A percentile compares a stretch with the other conserved stretches of the same genome.
These are phyloP conservation scores for Daldinia vernicosa DNA, from an alignment of 495 filamentous ascomycete genomes.

Conservation along the genomic window DNA sequence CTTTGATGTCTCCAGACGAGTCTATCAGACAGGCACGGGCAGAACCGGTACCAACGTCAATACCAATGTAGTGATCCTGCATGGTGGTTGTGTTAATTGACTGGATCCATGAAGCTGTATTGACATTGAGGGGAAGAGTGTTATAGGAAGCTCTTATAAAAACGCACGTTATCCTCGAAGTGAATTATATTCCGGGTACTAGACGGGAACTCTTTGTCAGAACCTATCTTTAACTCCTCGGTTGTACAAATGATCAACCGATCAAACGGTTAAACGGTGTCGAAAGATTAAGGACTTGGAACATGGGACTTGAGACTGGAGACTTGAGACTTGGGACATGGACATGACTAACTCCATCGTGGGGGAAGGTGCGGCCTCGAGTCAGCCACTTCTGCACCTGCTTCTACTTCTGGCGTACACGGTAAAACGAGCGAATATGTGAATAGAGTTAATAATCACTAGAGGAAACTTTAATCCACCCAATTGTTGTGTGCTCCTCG, in stretches of 20 bases:
- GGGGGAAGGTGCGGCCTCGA: conserved; percentile 28
- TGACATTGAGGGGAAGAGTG: not conserved
- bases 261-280: not conserved
- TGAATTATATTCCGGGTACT: conserved; percentile 42
- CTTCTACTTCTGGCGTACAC: not conserved
- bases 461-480: conserved; percentile 24
- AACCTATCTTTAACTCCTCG: conserved; percentile 15
- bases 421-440: conserved; percentile 36
- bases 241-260: conserved; percentile 24
- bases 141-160: conserved; percentile 3
- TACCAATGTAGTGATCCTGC: conserved; percentile 78
- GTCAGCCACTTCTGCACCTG: conserved; percentile 20
- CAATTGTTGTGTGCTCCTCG: conserved; percentile 18
- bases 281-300: not conserved
- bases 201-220: conserved; percentile 30
- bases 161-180: conserved; percentile 39
- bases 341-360: conserved; percentile 42
- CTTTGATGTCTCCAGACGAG: conserved; percentile 88
- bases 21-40: conserved; percentile 95
- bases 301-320: not conserved
- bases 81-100: conserved; percentile 38
- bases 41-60: conserved; percentile 96
- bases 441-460: conserved; percentile 39
- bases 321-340: not conserved
- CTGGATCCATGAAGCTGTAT: conserved; percentile 8